Base-by-base conservation (phyloP, 1,284 basidiomycete genomes). In the Cutaneotrichosporon sp. region DNA sequence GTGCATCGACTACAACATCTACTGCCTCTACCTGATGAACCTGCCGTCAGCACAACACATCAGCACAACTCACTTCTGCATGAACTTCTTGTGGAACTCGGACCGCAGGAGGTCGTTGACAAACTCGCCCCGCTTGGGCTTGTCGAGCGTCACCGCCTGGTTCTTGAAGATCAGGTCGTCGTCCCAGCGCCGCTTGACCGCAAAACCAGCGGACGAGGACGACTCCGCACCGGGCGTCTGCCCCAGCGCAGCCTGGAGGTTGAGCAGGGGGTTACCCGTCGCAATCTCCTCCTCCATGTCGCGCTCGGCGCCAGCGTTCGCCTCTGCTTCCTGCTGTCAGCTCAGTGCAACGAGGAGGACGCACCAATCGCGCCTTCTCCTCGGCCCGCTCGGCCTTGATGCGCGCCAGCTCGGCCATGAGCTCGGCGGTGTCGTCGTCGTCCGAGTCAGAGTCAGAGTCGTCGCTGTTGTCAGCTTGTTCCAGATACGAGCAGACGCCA, bases 111-210 rank as follows among this genome's bases (percentile, higher is more conserved):
- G 82, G 78, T 97, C 94, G 74, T 97, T 97, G 65, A 97, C 92
- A 73, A 97, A 97, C 66, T 90, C 88, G 13, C 89, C 88, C 68
- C 84, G 89, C 63, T 84, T 83, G 4, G 84, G 81, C 75, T 88
- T 91, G 65, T 83, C 82, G 42, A 72, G 36, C 53, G 84, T 85
- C 77, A 88, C 87, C 0, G 94, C 91, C 79, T 97, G 94, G 77
- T 97, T 97, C 82, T 97, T 97, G 86, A 97, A 97, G 72, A 97
- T 94, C 60, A 95, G 82, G 79, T 97, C 92, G 74, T 97, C 93
- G 75, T 97, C 94, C 94, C 94, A 97, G 58, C 94, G 84, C 69
- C 89, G 84, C 82, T 95, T 95, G 64, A 97, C 92, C 14, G 91
- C 86, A 73, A 97, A 97, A 1, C 70, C 58, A 2, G 68, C 34